Evolutionary conservation across 1,139 yeast genomes (phyloP), one percentile per base, ranked within the genome.

Genomic region (Taiozyma onychis): DNA sequence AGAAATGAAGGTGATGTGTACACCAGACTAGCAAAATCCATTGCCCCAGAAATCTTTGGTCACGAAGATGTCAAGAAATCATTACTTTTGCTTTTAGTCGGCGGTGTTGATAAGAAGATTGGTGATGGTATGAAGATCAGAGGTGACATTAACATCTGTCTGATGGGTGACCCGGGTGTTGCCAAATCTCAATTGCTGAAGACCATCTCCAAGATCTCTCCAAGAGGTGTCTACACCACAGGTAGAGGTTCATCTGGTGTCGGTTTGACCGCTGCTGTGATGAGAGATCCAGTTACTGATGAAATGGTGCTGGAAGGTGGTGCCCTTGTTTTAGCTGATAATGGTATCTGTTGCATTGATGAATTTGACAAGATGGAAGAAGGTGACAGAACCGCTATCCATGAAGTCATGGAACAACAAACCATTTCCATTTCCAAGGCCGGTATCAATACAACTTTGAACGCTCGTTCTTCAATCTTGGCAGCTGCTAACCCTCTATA

Each of bases 121-220:
- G 96, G 96, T 44, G 99, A 95, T 70, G 99, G 99, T 56, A 82
- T 95, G 85, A 84, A 86, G 64, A 93, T 95, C 64, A 84, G 99
- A 74, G 99, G 99, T 65, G 99, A 95, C 66, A 88, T 95, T 58
- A 95, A 95, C 66, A 83, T 95, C 49, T 88, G 98, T 72, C 77
- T 95, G 51, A 93, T 95, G 98, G 99, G 99, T 60, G 99, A 95
- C 64, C 99, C 99, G 41, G 99, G 99, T 76, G 99, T 95, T 51
- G 99, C 99, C 62, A 95, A 95, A 70, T 93, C 99, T 1, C 99
- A 95, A 76, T 75, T 95, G 62, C 76, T 95, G 56, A 93, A 93
- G 67, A 88, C 96, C 37, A 88, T 95, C 56, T 79, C 91, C 51
- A 90, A 91, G 62, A 88, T 95, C 47, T 95, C 99, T 1, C 99